These are phyloP conservation scores for Calamus simplicifolius DNA, from an alignment of 176 grass and related monocot species.

Conservation along the genomic window DNA sequence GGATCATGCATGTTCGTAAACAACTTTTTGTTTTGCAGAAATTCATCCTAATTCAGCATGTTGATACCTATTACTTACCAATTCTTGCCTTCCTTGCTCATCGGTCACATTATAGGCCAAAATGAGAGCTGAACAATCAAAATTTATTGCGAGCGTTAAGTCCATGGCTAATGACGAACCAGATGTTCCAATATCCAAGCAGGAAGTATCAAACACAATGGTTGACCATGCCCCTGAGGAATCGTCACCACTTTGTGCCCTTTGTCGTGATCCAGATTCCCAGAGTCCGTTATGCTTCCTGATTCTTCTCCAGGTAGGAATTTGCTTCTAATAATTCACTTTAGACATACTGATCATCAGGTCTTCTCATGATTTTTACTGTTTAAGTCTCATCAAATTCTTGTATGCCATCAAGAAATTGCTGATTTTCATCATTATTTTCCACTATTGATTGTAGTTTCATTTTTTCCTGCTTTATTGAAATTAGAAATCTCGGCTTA, in stretches of 20 bases:
- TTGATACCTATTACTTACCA: too few relatives aligned
- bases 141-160: constrained; percentile 71
- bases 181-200: constrained; percentile 40
- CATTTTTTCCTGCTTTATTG: constrained; percentile 23
- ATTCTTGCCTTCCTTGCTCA: not conserved
- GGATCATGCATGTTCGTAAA: too few relatives aligned
- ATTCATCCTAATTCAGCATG: too few relatives aligned
- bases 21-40: too few relatives aligned
- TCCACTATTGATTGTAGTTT: not conserved
- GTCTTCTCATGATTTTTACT: too few relatives aligned
- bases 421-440: too few relatives aligned
- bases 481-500: constrained; percentile 84
- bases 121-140: constrained; percentile 94
- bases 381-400: too few relatives aligned
- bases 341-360: too few relatives aligned
- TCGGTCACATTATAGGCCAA: constrained; percentile 51
- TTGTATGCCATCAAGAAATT: too few relatives aligned
- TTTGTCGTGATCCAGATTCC: constrained; percentile 79
- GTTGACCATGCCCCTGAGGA: constrained; percentile 34
- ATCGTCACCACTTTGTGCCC: constrained; percentile 59
- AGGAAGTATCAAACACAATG: constrained; percentile 41
- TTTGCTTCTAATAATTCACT: too few relatives aligned
- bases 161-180: constrained; percentile 32
- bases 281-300: constrained; percentile 93
- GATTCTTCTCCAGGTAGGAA: constrained; percentile 88